Base-by-base conservation (phyloP, 176 grass and related monocot genomes). In the Chrysopogon serrulatus region DNA sequence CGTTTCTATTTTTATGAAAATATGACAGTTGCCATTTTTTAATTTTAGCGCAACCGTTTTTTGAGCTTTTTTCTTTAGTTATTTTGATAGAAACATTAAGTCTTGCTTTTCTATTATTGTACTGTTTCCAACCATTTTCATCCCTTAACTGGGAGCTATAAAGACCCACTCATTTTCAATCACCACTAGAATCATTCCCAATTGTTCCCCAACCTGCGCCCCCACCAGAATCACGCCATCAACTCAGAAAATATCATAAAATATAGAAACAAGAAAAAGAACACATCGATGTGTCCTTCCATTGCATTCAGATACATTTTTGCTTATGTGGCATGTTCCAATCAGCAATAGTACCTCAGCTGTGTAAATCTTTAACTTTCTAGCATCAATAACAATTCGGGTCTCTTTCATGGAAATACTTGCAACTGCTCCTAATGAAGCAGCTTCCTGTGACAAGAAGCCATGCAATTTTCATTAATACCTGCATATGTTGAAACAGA, bases 301-400 rank as follows among this genome's bases (percentile, higher is more conserved):
- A 62, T 70, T 84, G 1, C 80, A 80, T 59, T 74, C 19, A 64
- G 13, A 37, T 40, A 40, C 28, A 23, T 59, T 24, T 34, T 39
- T 13, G 37, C 32, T 59, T 47, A 78, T 72, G 43, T 30, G 57
- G 12, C 8, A 77, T 18, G 32, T 11, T 60, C 54, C 21, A 71
- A 68, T 39, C 68, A 56, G 12, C 4, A 80, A 84, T 37, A 57
- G 68, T 85, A 98, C 96, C 89, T 95, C 90, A 31, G 79, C 87
- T 69, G 79, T 89, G 85, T 95, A 86, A 35, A 92, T 91, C 75
- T 88, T 88, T 82, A 89, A 93, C 71, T 92, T 90, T 74, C 90
- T 89, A 88, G 89, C 84, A 95, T 98, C 96, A 77, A 95, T 79
- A 86, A 95, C 37, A 79, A 98, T 88, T 44, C 85, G 83, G 74